Base-by-base conservation (phyloP, 2,329 filamentous ascomycete species). In the Chalara sp. region DNA sequence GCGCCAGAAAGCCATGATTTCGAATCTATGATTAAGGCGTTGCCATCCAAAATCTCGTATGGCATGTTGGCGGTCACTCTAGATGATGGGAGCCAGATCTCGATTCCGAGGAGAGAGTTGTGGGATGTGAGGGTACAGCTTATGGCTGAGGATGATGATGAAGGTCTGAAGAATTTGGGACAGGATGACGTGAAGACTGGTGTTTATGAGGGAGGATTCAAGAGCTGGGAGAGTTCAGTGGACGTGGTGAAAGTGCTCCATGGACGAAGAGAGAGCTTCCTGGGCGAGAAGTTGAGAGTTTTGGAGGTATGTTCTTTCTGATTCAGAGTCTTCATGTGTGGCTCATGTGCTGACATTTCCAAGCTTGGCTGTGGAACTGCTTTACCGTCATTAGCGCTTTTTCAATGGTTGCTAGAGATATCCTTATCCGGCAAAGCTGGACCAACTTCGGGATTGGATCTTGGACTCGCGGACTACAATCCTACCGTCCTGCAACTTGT, bases 171-270 rank as follows among this genome's bases (percentile, higher is more conserved):
- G 6, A 69, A 70, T 1, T 71, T 89, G 35, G 83, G 81, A 39
- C 75, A 78, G 55, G 82, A 87, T 56, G 88, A 93, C 67, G 83
- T 93, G 57, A 86, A 83, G 66, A 87, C 86, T 50, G 87, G 87
- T 47, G 80, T 92, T 53, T 93, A 93, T 68, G 88, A 93, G 69
- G 88, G 88, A 51, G 88, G 88, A 29, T 90, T 92, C 72, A 93
- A 93, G 72, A 91, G 86, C 61, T 93, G 88, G 88, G 88, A 93
- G 70, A 91, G 87, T 69, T 89, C 85, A 53, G 75, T 90, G 48
- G 88, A 93, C 65, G 73, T 93, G 13, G 86, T 88, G 47, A 87
- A 83, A 63, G 80, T 86, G 21, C 42, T 62, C 45, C 44, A 54
- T 39, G 47, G 47, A 41, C 55, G 57, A 43, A 58, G 48, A 48